These are phyloP conservation scores for Solanum bulbocastanum DNA, from an alignment of 257 asterid species.

Conservation along the genomic window DNA sequence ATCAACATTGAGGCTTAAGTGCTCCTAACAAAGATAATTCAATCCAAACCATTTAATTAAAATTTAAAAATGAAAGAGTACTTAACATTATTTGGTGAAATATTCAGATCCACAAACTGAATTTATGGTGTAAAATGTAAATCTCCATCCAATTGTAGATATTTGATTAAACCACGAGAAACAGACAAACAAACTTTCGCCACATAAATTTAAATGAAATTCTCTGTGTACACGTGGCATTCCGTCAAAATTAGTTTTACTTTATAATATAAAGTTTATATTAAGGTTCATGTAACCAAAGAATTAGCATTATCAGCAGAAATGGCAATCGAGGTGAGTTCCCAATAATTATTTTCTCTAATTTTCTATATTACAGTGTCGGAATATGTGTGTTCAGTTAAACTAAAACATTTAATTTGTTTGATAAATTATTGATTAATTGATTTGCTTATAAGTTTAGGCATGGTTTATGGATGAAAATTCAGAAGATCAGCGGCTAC, in stretches of 20 bases:
- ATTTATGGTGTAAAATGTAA: neutral
- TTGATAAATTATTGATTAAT: neutral
- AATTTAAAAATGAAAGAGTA: no score
- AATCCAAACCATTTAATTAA: no score
- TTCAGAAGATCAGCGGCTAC: constrained; percentile 64
- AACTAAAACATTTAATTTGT: neutral
- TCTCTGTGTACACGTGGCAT: constrained; percentile 13
- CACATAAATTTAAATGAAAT: constrained; percentile 22
- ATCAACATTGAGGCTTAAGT: accelerated
- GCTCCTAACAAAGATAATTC: no score
- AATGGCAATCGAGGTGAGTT: constrained; percentile 60
- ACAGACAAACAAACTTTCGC: constrained; percentile 28
- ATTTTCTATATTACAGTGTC: neutral
- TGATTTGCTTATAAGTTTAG: constrained; percentile 10
- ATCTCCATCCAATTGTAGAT: neutral
- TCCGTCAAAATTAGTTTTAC: neutral
- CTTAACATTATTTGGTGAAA: neutral
- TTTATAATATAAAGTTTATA: neutral
- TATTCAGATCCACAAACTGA: neutral
- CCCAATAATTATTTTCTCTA: neutral
- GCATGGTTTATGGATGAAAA: constrained; percentile 81
- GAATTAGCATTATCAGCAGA: neutral
- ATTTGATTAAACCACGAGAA: constrained; percentile 11
- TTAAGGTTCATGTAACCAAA: neutral
- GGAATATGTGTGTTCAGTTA: neutral